Conservation (phyloP, 345 rosid genomes). For the Mercurialis annua region DNA sequence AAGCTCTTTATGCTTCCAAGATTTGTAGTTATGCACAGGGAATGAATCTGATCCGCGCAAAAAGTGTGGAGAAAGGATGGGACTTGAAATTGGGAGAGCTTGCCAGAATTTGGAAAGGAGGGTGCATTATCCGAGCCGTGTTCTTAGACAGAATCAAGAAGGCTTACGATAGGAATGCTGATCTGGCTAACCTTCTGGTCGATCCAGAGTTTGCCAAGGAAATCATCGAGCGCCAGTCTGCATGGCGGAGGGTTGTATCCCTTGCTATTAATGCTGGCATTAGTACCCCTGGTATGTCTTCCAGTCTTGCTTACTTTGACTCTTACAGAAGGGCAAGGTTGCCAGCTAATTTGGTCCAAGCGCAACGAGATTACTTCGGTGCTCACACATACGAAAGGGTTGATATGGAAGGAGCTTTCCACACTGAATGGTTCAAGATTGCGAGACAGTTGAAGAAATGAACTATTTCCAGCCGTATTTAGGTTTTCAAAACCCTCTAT, state of each 20-base stretch:
- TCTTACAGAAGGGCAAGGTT: constrained; percentile 74
- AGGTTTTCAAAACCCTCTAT: constrained; percentile 15
- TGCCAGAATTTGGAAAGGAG: constrained; percentile 98
- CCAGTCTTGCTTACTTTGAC: constrained; percentile 94
- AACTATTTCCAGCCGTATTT: constrained; percentile 13
- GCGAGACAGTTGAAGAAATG: constrained; percentile 61
- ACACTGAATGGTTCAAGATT: constrained; percentile 96
- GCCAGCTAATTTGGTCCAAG: constrained; percentile 97
- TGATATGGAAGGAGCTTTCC: constrained; percentile 88
- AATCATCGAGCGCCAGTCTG: constrained; percentile 85
- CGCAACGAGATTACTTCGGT: constrained; percentile 93
- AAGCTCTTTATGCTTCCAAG: constrained; percentile 90
- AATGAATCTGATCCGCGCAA: constrained; percentile 91
- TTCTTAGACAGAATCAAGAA: constrained; percentile 93
- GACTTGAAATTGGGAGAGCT: constrained; percentile 84
- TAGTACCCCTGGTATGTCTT: constrained; percentile 91
- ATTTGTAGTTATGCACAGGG: constrained; percentile 98
- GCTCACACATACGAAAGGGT: constrained; percentile 97
- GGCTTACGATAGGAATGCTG: constrained; percentile 88
- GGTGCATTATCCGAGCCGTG: constrained; percentile 88
- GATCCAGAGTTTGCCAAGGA: constrained; percentile 97
- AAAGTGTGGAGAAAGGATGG: constrained; percentile 88
- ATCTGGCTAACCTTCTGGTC: constrained; percentile 81
- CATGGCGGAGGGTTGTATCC: constrained; percentile 93
- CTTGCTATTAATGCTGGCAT: constrained; percentile 85